A percentile compares a stretch with the other conserved stretches of the same genome.
These are phyloP conservation scores for Crotalaria pallida DNA, from an alignment of 306 rosid species.

Conservation along the genomic window DNA sequence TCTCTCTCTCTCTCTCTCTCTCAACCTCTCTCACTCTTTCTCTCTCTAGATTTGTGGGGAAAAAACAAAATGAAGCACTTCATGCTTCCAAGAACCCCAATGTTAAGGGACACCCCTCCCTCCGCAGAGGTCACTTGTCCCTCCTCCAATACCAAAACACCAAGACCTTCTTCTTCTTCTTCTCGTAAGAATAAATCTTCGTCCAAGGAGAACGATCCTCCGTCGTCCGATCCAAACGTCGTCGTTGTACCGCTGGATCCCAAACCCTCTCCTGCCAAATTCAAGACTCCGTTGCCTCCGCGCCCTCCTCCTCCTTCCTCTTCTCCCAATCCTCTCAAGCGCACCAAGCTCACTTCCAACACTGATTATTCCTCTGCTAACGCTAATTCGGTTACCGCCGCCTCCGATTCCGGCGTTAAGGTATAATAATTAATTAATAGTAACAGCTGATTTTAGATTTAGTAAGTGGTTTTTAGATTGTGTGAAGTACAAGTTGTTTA, in stretches of 20 bases:
- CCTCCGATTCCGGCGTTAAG: conserved; percentile 91
- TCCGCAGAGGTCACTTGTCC: no score
- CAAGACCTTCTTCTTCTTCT: conserved; percentile 19
- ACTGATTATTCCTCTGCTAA: conserved; percentile 36
- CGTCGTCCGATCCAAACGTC: conserved; percentile 55
- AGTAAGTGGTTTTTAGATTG: no score
- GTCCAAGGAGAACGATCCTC: conserved; percentile 76
- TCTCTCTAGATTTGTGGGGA: background rate
- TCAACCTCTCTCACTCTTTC: background rate
- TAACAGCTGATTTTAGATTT: no score
- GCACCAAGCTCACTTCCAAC: conserved; percentile 64
- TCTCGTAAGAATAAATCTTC: conserved; percentile 39
- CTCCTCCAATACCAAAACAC: conserved; percentile 32
- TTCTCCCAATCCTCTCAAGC: conserved; percentile 80
- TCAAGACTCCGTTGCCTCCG: conserved; percentile 78
- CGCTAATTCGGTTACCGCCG: conserved; percentile 34
- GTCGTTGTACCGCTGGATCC: conserved; percentile 19
- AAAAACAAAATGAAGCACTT: conserved; percentile 62
- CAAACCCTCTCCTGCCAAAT: conserved; percentile 58
- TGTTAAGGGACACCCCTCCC: conserved; percentile 41
- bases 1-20: conserved; percentile 25
- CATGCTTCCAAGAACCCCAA: conserved; percentile 69
- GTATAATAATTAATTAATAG: conserved; percentile 29
- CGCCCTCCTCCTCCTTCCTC: conserved; percentile 90
- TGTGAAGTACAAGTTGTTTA: no score